A percentile compares a stretch with the other conserved stretches of the same genome.
Evolutionary conservation across 768 basidiomycete species (phyloP).

Genomic region (Psilocybe cyanescens): DNA sequence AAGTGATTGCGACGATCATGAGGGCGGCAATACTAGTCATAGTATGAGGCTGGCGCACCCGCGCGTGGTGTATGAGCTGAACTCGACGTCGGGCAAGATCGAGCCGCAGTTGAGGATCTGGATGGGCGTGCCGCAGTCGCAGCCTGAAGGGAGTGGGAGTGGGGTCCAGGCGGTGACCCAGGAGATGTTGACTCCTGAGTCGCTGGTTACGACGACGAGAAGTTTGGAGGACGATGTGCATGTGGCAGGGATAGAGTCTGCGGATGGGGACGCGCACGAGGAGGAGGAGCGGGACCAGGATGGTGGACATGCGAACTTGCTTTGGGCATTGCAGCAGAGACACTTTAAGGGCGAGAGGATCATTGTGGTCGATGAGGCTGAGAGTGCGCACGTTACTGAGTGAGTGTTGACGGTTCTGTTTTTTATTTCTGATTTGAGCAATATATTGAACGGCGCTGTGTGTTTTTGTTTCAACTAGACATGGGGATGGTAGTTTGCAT

Average conservation of each 20-base stretch:
- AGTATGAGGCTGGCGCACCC: conserved; percentile 10
- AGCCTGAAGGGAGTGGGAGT: too few species aligned
- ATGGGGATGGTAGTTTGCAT: too few species aligned
- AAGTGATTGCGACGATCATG: not conserved
- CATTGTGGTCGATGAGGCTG: conserved; percentile 8
- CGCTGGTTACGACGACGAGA: not conserved
- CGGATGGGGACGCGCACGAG: conserved; percentile 3
- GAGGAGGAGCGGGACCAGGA: not conserved
- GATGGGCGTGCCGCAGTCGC: conserved; percentile 25
- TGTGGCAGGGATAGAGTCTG: conserved; percentile 3
- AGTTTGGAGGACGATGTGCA: conserved; percentile 15
- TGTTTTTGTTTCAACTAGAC: too few species aligned
- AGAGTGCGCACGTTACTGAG: conserved; percentile 4
- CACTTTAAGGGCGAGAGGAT: conserved; percentile 7
- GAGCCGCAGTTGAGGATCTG: conserved; percentile 64
- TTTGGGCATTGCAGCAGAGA: conserved; percentile 23
- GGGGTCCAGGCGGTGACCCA: too few species aligned
- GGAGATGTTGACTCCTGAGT: not conserved
- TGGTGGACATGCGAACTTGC: conserved; percentile 20
- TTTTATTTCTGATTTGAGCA: not conserved
- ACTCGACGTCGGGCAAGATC: conserved; percentile 45
- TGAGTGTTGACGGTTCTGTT: not conserved
- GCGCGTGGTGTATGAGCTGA: conserved; percentile 62
- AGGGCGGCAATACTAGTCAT: too few species aligned
- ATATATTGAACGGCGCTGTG: not conserved